phyloP scores from a whole-genome alignment of 108 stramenopile genomes.

The Cyclotella baltica region DNA sequence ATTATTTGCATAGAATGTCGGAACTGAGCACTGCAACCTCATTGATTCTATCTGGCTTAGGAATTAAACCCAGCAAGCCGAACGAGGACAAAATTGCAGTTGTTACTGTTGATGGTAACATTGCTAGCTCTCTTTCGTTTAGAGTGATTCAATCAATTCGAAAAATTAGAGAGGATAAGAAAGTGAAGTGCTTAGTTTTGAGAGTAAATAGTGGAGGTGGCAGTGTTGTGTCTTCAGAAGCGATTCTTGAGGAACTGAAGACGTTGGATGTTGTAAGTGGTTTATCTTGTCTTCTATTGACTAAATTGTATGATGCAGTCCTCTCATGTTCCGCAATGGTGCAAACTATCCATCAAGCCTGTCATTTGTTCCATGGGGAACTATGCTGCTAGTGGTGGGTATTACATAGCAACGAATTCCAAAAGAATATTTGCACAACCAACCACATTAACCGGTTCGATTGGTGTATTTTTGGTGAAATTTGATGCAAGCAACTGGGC shows the following conservation, averaged over 20 bases:
- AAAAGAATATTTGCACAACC: conserved; percentile 74
- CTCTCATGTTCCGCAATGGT: background rate
- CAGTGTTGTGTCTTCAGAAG: conserved; percentile 71
- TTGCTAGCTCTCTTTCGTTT: conserved; percentile 56
- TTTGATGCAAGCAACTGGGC: conserved; percentile 71
- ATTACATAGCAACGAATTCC: conserved; percentile 72
- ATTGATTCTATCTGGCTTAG: conserved; percentile 37
- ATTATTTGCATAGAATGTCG: conserved; percentile 36
- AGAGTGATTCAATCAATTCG: conserved; percentile 58
- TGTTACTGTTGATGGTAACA: conserved; percentile 65
- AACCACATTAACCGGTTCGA: conserved; percentile 80
- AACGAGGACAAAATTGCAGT: conserved; percentile 60
- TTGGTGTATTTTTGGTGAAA: conserved; percentile 80
- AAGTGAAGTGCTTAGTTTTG: conserved; percentile 70
- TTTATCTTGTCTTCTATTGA: background rate
- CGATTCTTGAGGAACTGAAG: conserved; percentile 69
- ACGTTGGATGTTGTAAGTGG: conserved; percentile 53
- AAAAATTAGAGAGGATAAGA: conserved; percentile 58
- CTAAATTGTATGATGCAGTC: background rate
- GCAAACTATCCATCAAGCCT: conserved; percentile 25
- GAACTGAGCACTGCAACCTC: conserved; percentile 45
- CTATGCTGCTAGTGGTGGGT: conserved; percentile 81
- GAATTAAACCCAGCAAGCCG: conserved; percentile 14
- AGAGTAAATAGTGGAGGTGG: conserved; percentile 81
- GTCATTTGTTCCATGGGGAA: conserved; percentile 79